Base-by-base conservation (phyloP, 1,284 basidiomycete genomes). In the Singerocomus rubriflavus region DNA sequence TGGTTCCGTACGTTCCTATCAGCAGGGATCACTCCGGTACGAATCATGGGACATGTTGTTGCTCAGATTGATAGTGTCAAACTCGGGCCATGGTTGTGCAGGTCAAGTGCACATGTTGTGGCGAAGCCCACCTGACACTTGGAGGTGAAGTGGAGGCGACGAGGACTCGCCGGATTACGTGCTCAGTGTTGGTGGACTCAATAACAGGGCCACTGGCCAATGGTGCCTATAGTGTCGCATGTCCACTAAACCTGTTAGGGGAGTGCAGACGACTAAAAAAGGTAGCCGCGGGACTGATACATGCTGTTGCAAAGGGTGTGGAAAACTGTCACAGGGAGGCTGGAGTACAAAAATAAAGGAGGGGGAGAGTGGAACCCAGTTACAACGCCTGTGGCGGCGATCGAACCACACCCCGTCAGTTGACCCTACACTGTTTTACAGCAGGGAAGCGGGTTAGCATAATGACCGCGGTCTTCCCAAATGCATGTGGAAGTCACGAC, bases 401-500 rank as follows among this genome's bases (percentile, higher is more conserved):
- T 25, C 47, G 41, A 45, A 45, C 21, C 21, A 48, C 17, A 27
- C 38, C 34, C 25, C 41, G 34, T 46, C 46, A 54, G 31, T 47
- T 30, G 44, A 50, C 34, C 27, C 37, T 40, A 29, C 26, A 33
- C 37, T 29, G 38, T 32, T 41, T 40, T 44, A 33, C 37, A 27
- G 21, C 21, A 49, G 44, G 31, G 35, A 51, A 45, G 44, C 37
- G 42, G 17, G 36, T 54, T 60, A 52, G 41, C 21, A 30, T 21
- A 25, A 53, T 56, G 53, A 55, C 61, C 51, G 62, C 52, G 39
- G 29, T 50, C 48, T 52, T 54, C 53, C 43, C 33, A 50, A 48
- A 42, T 39, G 50, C 27, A 34, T 14, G 46, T 25, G 46, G 46
- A 48, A 47, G 48, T 43, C 39, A 21, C 49, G 40, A 40, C 21